phyloP scores from a whole-genome alignment of 306 rosid species.

The Rosa chinensis region DNA sequence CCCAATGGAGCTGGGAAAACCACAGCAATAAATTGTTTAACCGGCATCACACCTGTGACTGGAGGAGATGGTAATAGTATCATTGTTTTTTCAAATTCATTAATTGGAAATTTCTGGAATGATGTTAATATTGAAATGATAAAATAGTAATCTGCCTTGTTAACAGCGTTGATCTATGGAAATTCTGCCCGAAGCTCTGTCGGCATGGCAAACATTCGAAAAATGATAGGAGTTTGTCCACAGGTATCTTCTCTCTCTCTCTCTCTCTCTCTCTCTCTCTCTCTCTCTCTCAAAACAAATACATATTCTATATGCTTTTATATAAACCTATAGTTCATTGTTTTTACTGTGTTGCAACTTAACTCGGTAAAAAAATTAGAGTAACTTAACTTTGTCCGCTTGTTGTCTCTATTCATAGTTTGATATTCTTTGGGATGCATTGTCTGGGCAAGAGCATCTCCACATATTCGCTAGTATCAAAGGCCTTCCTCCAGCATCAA shows the following conservation, averaged over 20 bases:
- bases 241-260: slow-evolving; percentile 56
- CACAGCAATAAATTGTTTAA: slow-evolving; percentile 80
- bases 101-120: neutral
- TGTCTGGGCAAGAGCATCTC: slow-evolving; percentile 82
- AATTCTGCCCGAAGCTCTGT: slow-evolving; percentile 61
- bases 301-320: neutral
- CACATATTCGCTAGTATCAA: slow-evolving; percentile 77
- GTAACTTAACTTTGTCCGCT: slow-evolving; percentile 18
- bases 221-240: slow-evolving; percentile 83
- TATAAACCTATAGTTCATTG: neutral
- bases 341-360: slow-evolving; percentile 4
- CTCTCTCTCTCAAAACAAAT: neutral
- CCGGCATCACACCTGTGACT: slow-evolving; percentile 82
- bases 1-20: slow-evolving; percentile 98
- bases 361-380: neutral
- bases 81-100: neutral
- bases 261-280: slow-evolving; percentile 13
- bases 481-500: slow-evolving; percentile 67
- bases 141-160: slow-evolving; percentile 20
- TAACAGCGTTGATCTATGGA: slow-evolving; percentile 76
- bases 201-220: slow-evolving; percentile 77
- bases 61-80: slow-evolving; percentile 71
- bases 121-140: slow-evolving; percentile 5
- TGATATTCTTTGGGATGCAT: slow-evolving; percentile 85
- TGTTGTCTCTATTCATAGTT: slow-evolving; percentile 47